Conservation (phyloP, 306 rosid species). For the Cotoneaster glaucophyllus region DNA sequence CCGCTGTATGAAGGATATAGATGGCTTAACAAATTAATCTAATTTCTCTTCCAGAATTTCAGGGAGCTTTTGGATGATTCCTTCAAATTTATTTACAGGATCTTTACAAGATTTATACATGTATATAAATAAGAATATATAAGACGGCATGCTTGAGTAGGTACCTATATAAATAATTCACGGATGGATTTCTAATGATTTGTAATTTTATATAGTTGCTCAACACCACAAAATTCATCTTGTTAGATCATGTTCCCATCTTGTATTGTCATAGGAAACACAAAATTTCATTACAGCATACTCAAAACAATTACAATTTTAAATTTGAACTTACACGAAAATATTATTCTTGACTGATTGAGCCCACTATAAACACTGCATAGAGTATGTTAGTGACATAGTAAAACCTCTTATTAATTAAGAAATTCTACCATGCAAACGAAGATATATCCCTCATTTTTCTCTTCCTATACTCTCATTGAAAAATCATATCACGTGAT, state of each 20-base stretch:
- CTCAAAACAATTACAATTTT: background rate
- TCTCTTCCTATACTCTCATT: background rate
- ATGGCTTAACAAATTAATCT: background rate
- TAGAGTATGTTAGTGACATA: too few relatives aligned
- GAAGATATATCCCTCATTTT: background rate
- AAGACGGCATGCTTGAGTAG: background rate
- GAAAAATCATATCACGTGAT: background rate
- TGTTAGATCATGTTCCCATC: background rate
- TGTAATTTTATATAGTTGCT: background rate
- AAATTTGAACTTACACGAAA: too few relatives aligned
- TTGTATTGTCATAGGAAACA: background rate
- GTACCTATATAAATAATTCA: background rate
- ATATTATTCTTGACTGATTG: too few relatives aligned
- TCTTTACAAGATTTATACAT: background rate
- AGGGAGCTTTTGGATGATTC: background rate
- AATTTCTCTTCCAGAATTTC: background rate
- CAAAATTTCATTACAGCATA: background rate
- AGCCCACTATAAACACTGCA: background rate
- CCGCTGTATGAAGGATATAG: background rate
- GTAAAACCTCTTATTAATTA: background rate
- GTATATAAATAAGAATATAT: background rate
- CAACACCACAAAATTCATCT: background rate
- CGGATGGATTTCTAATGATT: background rate
- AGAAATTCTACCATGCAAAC: background rate
- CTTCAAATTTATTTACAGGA: background rate